phyloP scores from a whole-genome alignment of 1,284 basidiomycete species.

The Wolfiporia cocos region DNA sequence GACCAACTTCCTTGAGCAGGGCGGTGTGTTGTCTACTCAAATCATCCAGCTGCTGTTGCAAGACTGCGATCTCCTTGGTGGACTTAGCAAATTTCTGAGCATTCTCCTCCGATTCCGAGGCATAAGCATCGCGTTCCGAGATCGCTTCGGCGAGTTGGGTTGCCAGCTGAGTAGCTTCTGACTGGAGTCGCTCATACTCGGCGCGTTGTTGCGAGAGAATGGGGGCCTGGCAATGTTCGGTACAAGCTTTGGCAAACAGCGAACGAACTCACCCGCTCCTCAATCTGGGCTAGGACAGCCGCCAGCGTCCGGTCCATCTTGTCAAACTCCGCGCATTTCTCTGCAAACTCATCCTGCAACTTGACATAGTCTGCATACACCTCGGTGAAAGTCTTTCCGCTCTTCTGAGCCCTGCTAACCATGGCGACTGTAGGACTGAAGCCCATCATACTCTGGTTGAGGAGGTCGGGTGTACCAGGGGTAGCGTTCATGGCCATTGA shows the following conservation, averaged over 20 bases:
- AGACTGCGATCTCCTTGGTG: conserved; percentile 61
- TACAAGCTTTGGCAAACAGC: not conserved
- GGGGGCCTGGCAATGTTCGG: conserved; percentile 58
- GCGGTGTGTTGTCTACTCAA: conserved; percentile 82
- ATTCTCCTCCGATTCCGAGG: conserved; percentile 44
- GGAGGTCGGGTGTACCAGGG: conserved; percentile 33
- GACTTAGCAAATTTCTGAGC: conserved; percentile 59
- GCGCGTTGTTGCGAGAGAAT: conserved; percentile 79
- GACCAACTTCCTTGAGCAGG: conserved; percentile 74
- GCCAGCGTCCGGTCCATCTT: conserved; percentile 75
- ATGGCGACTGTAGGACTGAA: conserved; percentile 86
- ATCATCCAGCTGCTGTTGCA: conserved; percentile 80
- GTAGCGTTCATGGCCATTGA: conserved; percentile 31
- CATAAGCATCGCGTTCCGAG: conserved; percentile 56
- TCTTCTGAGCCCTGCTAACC: conserved; percentile 70
- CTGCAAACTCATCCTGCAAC: conserved; percentile 77
- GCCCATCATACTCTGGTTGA: conserved; percentile 49
- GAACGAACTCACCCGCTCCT: conserved; percentile 67
- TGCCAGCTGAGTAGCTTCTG: conserved; percentile 76
- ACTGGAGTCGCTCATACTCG: conserved; percentile 77
- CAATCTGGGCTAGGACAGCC: conserved; percentile 77
- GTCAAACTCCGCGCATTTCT: conserved; percentile 74
- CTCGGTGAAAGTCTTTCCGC: conserved; percentile 84
- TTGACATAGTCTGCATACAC: conserved; percentile 86
- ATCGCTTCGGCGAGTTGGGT: conserved; percentile 72